Conservation (phyloP, 106 monocot genomes). For the Allium fistulosum region DNA sequence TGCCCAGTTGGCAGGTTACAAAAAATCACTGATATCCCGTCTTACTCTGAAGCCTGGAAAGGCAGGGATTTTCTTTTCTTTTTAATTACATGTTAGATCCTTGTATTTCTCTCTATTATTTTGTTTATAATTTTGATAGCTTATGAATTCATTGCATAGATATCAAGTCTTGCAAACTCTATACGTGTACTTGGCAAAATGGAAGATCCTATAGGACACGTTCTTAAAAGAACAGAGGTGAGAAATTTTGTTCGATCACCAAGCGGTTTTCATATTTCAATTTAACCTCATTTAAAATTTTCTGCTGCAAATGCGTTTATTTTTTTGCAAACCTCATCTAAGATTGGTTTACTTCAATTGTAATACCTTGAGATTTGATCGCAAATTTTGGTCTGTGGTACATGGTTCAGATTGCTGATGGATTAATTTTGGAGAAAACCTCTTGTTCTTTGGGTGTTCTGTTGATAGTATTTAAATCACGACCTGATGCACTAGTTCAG, state of each 20-base stretch:
- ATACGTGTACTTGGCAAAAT: conserved; percentile 75
- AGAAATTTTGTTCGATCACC: not conserved
- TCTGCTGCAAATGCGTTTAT: not conserved
- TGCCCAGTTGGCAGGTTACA: conserved; percentile 59
- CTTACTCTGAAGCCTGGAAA: conserved; percentile 79
- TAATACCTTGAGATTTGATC: not conserved
- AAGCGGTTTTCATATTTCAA: no score
- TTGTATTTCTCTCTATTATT: not conserved
- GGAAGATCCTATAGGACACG: conserved; percentile 74
- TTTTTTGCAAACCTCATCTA: not conserved
- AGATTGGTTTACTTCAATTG: not conserved
- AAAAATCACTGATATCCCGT: conserved; percentile 71
- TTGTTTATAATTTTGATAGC: not conserved
- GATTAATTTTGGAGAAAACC: conserved; percentile 70
- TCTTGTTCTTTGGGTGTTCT: conserved; percentile 82
- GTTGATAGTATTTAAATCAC: conserved; percentile 90
- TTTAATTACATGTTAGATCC: not conserved
- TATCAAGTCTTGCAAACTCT: conserved; percentile 78
- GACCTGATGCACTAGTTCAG: conserved; percentile 98
- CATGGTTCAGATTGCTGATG: conserved; percentile 64
- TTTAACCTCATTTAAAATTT: not conserved
- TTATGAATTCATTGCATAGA: conserved; percentile 19
- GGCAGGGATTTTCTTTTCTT: conserved; percentile 33
- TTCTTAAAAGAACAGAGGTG: conserved; percentile 67
- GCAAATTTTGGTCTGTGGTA: not conserved